These are phyloP conservation scores for Xylaria polymorpha DNA, from an alignment of 2,329 filamentous ascomycete species.

Conservation along the genomic window DNA sequence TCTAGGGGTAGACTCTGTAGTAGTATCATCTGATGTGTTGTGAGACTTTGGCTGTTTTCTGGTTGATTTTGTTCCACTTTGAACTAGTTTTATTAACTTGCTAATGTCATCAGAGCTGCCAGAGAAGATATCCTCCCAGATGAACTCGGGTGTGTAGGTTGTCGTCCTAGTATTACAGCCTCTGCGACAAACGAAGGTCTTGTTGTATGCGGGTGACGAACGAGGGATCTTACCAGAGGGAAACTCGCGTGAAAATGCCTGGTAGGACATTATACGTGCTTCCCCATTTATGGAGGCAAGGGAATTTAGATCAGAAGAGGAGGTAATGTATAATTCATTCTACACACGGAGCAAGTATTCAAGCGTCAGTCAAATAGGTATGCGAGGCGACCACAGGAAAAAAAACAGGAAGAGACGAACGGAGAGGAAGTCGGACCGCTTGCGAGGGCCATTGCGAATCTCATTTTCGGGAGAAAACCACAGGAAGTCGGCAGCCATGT, in stretches of 20 bases:
- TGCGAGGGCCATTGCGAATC: constrained; percentile 84
- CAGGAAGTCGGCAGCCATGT: constrained; percentile 88
- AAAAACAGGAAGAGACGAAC: constrained; percentile 54
- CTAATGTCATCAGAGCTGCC: constrained; percentile 74
- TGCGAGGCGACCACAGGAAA: constrained; percentile 30
- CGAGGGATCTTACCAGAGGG: constrained; percentile 81
- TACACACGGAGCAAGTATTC: constrained; percentile 48
- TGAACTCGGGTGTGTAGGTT: constrained; percentile 90
- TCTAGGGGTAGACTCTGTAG: constrained; percentile 31
- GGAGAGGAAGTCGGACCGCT: constrained; percentile 81
- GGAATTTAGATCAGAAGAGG: constrained; percentile 87
- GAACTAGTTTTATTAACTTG: constrained; percentile 73
- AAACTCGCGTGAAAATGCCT: constrained; percentile 74
- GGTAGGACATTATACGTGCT: constrained; percentile 80
- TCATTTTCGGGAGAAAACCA: constrained; percentile 97
- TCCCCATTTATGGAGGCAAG: constrained; percentile 91
- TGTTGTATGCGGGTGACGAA: constrained; percentile 79
- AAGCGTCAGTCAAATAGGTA: constrained; percentile 19
- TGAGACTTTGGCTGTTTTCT: constrained; percentile 59
- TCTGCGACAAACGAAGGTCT: constrained; percentile 88
- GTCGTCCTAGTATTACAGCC: constrained; percentile 90
- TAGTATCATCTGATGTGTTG: constrained; percentile 50
- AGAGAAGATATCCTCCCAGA: constrained; percentile 86
- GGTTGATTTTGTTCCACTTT: constrained; percentile 77
- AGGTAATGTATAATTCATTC: constrained; percentile 93